Evolutionary conservation across 805 yeast genomes (phyloP).

Genomic region (Cyberlindnera mississippiensis): DNA sequence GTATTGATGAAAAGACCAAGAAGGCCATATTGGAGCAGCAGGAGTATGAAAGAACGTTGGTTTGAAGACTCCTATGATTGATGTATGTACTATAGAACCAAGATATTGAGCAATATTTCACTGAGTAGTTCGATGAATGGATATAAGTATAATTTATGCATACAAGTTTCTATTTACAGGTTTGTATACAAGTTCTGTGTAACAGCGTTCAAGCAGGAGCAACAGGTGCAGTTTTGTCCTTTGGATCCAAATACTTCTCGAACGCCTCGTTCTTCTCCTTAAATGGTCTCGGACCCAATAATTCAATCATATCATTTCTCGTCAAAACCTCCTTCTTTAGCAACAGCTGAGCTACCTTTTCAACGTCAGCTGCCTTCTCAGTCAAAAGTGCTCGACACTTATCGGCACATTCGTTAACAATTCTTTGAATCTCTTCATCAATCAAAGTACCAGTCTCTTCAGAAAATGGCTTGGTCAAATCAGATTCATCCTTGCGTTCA

Average conservation of each 20-base stretch:
- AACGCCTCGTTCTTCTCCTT: conserved; percentile 89
- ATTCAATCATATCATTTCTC: conserved; percentile 86
- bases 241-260: conserved; percentile 57
- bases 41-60: conserved; percentile 18
- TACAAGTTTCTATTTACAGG: neutral
- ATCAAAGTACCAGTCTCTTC: conserved; percentile 80
- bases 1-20: conserved; percentile 53
- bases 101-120: too few species aligned
- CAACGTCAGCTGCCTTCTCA: conserved; percentile 73
- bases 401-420: conserved; percentile 71
- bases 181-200: neutral
- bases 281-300: conserved; percentile 90
- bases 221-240: conserved; percentile 12
- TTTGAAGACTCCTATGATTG: neutral
- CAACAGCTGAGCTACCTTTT: conserved; percentile 81
- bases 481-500: conserved; percentile 63
- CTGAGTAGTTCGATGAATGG: too few species aligned
- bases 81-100: neutral
- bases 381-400: conserved; percentile 65
- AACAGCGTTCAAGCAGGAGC: neutral
- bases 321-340: conserved; percentile 85
- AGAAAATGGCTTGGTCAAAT: conserved; percentile 80
- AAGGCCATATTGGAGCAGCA: conserved; percentile 63
- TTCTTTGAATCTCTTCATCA: conserved; percentile 77
- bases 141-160: neutral